Evolutionary conservation across 2,329 filamentous ascomycete genomes (phyloP).

Genomic region (Botrytis byssoidea): DNA sequence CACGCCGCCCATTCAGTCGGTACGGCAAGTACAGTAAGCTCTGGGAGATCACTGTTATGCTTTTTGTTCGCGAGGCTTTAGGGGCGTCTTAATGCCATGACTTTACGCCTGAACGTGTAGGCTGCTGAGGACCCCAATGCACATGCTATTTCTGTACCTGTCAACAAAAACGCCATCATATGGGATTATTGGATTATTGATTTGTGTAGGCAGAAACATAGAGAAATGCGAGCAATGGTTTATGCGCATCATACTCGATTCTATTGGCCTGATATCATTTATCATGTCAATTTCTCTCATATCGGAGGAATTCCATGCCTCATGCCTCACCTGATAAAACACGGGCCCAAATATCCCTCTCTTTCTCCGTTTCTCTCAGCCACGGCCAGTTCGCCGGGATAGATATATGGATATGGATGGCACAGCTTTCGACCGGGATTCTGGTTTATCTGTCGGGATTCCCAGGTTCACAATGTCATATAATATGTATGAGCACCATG

Average conservation of each 20-base stretch:
- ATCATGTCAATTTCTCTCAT: neutral
- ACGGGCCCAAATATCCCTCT: neutral
- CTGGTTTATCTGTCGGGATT: conserved; percentile 5
- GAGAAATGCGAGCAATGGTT: neutral
- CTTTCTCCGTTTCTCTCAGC: conserved; percentile 4
- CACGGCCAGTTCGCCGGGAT: conserved; percentile 15
- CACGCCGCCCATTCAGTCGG: conserved; percentile 20
- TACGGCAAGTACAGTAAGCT: conserved; percentile 13
- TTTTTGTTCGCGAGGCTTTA: conserved; percentile 8
- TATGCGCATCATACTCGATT: neutral
- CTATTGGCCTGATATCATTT: neutral
- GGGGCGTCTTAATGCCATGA: neutral
- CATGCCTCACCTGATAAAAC: conserved; percentile 6
- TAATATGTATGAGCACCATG: neutral
- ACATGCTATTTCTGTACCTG: conserved; percentile 11
- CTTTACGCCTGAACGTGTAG: neutral
- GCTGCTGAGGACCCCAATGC: neutral
- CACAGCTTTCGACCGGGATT: conserved; percentile 6
- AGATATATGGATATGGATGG: neutral
- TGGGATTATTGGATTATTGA: neutral
- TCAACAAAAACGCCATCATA: conserved; percentile 1
- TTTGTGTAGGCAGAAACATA: conserved; percentile 8
- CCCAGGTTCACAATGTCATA: neutral
- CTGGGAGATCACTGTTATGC: conserved; percentile 7
- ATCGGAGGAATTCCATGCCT: neutral